Evolutionary conservation across 768 basidiomycete genomes (phyloP).

Genomic region (Leccinum variicolor): DNA sequence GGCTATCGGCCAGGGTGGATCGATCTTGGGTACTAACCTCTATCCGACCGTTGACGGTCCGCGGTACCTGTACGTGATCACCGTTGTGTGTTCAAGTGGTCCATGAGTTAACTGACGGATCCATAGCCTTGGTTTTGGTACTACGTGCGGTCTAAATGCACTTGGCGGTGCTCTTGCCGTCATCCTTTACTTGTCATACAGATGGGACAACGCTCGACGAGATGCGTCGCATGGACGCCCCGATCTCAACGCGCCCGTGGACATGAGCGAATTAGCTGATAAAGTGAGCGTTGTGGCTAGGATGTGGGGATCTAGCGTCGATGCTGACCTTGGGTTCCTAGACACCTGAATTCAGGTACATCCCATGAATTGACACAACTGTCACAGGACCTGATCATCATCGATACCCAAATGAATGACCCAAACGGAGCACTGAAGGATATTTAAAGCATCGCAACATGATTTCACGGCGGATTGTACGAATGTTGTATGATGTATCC

Average conservation of each 20-base stretch:
- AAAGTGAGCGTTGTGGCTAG: conserved; percentile 37
- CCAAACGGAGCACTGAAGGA: neutral
- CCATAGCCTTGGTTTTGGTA: conserved; percentile 52
- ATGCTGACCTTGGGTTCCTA: neutral
- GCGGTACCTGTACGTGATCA: conserved; percentile 51
- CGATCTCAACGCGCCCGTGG: conserved; percentile 44
- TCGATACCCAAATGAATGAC: neutral
- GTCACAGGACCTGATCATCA: neutral
- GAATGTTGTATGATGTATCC: neutral
- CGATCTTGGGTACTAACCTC: conserved; percentile 66
- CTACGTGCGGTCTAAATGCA: conserved; percentile 36
- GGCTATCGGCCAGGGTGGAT: conserved; percentile 77
- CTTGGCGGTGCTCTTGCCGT: conserved; percentile 29
- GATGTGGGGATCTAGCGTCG: neutral
- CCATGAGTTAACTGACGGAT: neutral
- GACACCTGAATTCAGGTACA: conserved; percentile 22
- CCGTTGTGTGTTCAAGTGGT: neutral
- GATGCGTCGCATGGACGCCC: conserved; percentile 52
- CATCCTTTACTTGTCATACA: conserved; percentile 59
- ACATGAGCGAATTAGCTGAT: conserved; percentile 65
- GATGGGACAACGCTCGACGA: conserved; percentile 53
- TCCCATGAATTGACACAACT: conserved; percentile 9
- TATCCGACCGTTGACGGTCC: conserved; percentile 66
- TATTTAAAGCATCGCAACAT: neutral
- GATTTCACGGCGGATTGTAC: neutral